These are phyloP conservation scores for Eucalyptus albens DNA, from an alignment of 345 rosid species.

Conservation along the genomic window DNA sequence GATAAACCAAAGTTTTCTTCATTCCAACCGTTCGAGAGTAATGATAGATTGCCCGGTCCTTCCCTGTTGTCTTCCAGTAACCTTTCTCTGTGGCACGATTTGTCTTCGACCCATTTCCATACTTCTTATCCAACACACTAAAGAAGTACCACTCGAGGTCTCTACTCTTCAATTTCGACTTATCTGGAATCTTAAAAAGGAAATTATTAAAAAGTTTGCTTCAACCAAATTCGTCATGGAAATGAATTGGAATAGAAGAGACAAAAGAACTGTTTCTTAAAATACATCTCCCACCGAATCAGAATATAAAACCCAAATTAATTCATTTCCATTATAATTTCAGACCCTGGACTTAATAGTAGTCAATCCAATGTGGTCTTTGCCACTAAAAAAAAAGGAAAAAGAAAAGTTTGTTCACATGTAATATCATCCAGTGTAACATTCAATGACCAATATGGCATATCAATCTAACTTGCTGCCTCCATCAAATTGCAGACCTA, in stretches of 20 bases:
- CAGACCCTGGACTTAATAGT: not conserved
- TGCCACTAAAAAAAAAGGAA: not conserved
- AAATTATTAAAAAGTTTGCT: not conserved
- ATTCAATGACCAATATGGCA: not conserved
- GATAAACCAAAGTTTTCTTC: constrained; percentile 98
- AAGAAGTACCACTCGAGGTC: constrained; percentile 98
- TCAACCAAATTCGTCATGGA: not conserved
- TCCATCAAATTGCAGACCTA: not conserved
- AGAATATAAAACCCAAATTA: not conserved
- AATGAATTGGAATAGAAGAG: not conserved
- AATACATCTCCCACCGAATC: not conserved
- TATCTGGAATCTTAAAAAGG: constrained; percentile 17
- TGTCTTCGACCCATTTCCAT: constrained; percentile 74
- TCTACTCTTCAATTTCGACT: constrained; percentile 72
- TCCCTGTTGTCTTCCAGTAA: constrained; percentile 97
- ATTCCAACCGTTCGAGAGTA: constrained; percentile 52
- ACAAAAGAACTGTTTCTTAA: not conserved
- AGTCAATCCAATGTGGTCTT: not conserved
- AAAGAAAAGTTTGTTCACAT: not conserved
- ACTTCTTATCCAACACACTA: constrained; percentile 70
- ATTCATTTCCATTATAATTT: not conserved
- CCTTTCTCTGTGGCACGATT: constrained; percentile 93
- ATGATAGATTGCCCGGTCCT: constrained; percentile 53
- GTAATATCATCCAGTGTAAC: not conserved
- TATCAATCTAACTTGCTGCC: not conserved